Evolutionary conservation across 2,329 filamentous ascomycete species (phyloP), one percentile per base, ranked within the genome.

Genomic region (Xylariaceae sp.): DNA sequence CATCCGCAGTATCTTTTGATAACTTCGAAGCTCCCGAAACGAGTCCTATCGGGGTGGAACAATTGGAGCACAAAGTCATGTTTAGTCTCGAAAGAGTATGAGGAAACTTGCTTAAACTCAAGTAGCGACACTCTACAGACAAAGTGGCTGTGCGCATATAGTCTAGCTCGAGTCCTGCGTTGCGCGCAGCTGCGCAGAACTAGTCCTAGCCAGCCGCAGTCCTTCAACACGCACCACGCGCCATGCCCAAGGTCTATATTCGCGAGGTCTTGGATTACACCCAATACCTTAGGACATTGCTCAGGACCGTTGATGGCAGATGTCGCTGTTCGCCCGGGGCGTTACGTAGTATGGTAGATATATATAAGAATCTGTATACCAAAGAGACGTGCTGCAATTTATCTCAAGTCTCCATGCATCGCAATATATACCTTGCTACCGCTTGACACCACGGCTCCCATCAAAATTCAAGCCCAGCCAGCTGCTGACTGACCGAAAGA

Each of bases 181-280:
- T 55, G 24, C 26, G 46, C 51, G 55, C 55, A 58, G 10, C 26
- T 51, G 55, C 51, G 50, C 46, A 40, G n/a, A 40, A 51, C 41
- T 15, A 45, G 46, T 50, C 50, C 37, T 43, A 44, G 45, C 42
- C 23, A 18, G 20, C 3, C 20, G 10, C 20, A 32, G 26, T 20
- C 30, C 33, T 29, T n/a, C 33, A 32, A 6, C 10, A 35, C 33
- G 10, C 23, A 11, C 35, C 18, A 13, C 6, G 10, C 3, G 18
- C 8, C 30, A 39, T 51, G 30, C 30, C 13, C 30, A 43, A 32
- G 24, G 7, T 18, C 47, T 37, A 20, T 39, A 32, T 51, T 51
- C 42, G 20, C 20, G 21, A 30, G 24, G 10, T 37, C 41, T 30
- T 39, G 2, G 2, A 32, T 37, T 11, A 6, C 20, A 24, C n/a